Percentiles rank a stretch among this genome's conserved stretches.
Conservation (phyloP, 169 alveolate species). For the Theileria parva region DNA sequence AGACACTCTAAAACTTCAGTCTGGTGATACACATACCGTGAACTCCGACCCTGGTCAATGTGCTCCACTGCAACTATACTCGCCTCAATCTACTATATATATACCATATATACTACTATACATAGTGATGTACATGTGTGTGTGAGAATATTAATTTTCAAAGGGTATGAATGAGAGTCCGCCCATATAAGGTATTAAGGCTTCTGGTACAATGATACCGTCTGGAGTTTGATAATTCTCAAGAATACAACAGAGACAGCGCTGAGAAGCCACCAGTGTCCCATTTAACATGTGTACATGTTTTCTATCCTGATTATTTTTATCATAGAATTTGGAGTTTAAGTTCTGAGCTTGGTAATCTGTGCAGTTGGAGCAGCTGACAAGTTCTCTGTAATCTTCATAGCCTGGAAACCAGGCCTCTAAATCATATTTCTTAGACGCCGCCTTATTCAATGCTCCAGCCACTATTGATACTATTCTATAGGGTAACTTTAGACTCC, state of each 20-base stretch:
- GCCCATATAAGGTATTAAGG: constrained; percentile 89
- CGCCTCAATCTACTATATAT: neutral
- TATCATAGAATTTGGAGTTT: constrained; percentile 68
- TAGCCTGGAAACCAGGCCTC: constrained; percentile 99
- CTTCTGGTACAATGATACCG: constrained; percentile 93
- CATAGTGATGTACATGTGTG: neutral
- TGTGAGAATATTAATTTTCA: constrained; percentile 4
- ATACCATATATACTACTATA: neutral
- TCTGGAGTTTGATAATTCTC: constrained; percentile 93
- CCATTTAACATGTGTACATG: constrained; percentile 97
- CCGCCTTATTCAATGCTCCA: constrained; percentile 99
- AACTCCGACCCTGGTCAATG: no score
- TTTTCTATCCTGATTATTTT: constrained; percentile 63
- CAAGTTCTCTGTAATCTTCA: constrained; percentile 94
- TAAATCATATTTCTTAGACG: constrained; percentile 97
- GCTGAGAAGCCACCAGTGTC: constrained; percentile 97
- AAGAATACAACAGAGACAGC: constrained; percentile 95
- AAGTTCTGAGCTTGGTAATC: constrained; percentile 91
- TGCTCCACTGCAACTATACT: no score
- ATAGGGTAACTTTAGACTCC: constrained; percentile 92
- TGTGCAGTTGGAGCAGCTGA: constrained; percentile 98
- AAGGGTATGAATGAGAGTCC: constrained; percentile 87
- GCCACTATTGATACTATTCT: constrained; percentile 96
- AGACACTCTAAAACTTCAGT: no score
- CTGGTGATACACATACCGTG: no score